Conservation (phyloP, 805 yeast species). For the Candida ulmi region DNA sequence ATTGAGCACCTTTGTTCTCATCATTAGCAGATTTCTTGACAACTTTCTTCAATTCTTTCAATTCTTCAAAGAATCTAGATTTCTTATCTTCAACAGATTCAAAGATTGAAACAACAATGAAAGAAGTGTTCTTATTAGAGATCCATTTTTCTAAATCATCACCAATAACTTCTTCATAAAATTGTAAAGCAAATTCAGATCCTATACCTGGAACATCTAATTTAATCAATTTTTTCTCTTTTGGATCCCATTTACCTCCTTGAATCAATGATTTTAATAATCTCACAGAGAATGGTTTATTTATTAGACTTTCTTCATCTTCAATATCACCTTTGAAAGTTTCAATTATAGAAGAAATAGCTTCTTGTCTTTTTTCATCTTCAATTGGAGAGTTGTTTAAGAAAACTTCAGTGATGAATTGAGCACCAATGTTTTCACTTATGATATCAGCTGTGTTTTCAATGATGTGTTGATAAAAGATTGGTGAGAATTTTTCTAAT, state of each 20-base stretch:
- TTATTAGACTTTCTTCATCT: slow-evolving; percentile 62
- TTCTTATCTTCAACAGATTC: slow-evolving; percentile 54
- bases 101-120: slow-evolving; percentile 73
- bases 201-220: slow-evolving; percentile 47
- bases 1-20: slow-evolving; percentile 63
- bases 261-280: slow-evolving; percentile 71
- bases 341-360: slow-evolving; percentile 53
- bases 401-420: slow-evolving; percentile 71
- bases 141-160: slow-evolving; percentile 63
- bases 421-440: slow-evolving; percentile 74
- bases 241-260: slow-evolving; percentile 78
- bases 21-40: slow-evolving; percentile 34
- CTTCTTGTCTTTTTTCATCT: slow-evolving; percentile 35
- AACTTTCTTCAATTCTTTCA: slow-evolving; percentile 45
- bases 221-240: slow-evolving; percentile 45
- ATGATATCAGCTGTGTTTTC: slow-evolving; percentile 48
- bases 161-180: slow-evolving; percentile 49
- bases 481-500: slow-evolving; percentile 56
- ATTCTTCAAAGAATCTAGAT: slow-evolving; percentile 43
- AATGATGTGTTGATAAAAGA: slow-evolving; percentile 50
- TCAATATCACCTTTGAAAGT: slow-evolving; percentile 60
- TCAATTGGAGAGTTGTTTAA: slow-evolving; percentile 45
- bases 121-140: slow-evolving; percentile 61
- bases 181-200: slow-evolving; percentile 49
- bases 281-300: slow-evolving; percentile 70